Evolutionary conservation across 179 eudicot species (phyloP).

Genomic region (Corrigiola litoralis): DNA sequence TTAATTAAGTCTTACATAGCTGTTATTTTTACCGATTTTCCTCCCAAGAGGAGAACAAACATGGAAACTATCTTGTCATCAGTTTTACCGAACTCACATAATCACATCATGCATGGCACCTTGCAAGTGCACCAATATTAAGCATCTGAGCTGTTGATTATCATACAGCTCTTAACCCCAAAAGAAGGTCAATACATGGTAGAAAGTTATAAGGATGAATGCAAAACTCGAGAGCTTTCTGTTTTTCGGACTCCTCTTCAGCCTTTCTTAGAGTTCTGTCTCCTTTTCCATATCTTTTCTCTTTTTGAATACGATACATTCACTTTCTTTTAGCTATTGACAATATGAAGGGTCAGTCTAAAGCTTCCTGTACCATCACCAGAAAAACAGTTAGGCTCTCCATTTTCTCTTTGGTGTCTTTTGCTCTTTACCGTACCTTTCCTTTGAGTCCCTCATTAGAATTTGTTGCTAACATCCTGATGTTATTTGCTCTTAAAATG

Average conservation of each 20-base stretch:
- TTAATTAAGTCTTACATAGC: too few relatives aligned
- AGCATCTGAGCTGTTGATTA: not conserved
- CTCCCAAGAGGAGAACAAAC: not conserved
- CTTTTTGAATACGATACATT: not conserved
- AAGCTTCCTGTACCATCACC: not conserved
- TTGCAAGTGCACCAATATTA: too few relatives aligned
- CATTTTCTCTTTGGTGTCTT: too few relatives aligned
- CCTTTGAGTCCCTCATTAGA: too few relatives aligned
- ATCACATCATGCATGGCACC: not conserved
- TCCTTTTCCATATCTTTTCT: not conserved
- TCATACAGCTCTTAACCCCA: not conserved
- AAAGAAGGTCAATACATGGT: conserved; percentile 11
- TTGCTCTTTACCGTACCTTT: too few relatives aligned
- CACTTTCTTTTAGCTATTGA: not conserved
- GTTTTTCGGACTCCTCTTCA: not conserved
- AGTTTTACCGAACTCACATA: not conserved
- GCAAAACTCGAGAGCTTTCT: conserved; percentile 20
- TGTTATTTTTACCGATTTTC: too few relatives aligned
- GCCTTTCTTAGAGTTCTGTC: not conserved
- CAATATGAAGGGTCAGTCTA: conserved; percentile 7
- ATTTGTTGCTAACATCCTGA: too few relatives aligned
- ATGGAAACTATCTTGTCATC: not conserved
- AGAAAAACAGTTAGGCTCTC: not conserved
- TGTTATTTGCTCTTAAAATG: too few relatives aligned
- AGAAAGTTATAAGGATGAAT: not conserved